Evolutionary conservation across 1,284 basidiomycete species (phyloP), one percentile per base, ranked within the genome.

Genomic region (Sparassis latifolia): DNA sequence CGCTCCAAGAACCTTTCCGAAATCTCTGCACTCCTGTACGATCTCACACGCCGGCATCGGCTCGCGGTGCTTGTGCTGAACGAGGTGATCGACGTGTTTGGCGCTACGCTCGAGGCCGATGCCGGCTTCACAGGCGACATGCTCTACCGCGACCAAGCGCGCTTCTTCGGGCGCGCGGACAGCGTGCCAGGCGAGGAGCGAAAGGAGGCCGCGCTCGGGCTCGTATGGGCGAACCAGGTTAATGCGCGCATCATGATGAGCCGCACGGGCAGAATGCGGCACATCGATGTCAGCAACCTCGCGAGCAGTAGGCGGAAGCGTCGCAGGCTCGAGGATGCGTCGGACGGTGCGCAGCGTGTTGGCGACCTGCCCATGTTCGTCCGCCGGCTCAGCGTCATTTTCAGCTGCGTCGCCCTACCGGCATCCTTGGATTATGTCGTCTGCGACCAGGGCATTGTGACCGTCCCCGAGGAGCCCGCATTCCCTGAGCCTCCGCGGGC

Each of bases 151-250:
- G 78, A 82, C 31, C 92, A 96, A 62, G 77, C 84, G 0, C 77
- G 79, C 4, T 84, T 85, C 78, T 95, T 96, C 63, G 79, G 78
- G 35, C 78, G 84, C 35, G 78, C 78, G 5, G 75, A 82, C 52
- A 78, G 71, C 50, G 59, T 79, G 35, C 71, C 76, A 41, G 74
- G 77, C 41, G 82, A 86, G 61, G 69, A 73, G 51, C 68, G 65
- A 50, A 91, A 92, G 62, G 88, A 93, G 67, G 92, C 89, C 0
- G 80, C 80, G 38, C 69, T 97, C 2, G 94, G 94, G 0, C 80
- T 95, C 45, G 84, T 84, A 2, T 97, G 94, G 94, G 86, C 92
- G 6, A 95, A 95, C 65, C 86, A 89, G 55, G 74, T 97, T 52
- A 94, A 94, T 55, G 76, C 76, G 3, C 78, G 94, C 9, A 77